Evolutionary conservation across 1,139 yeast genomes (phyloP), one percentile per base, ranked within the genome.

Genomic region (Hansenula lynferdii): DNA sequence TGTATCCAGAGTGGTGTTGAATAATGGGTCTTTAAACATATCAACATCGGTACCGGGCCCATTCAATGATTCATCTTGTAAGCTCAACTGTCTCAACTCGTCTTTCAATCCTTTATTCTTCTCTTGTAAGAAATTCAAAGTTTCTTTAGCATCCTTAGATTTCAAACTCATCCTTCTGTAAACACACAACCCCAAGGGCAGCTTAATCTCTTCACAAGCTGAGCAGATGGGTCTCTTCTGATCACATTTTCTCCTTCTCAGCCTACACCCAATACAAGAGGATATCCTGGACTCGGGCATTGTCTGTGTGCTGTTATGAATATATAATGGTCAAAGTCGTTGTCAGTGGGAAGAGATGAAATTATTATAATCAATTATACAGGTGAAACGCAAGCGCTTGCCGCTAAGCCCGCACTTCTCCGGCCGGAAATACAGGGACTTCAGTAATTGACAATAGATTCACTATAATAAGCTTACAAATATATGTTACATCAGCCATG

Each of bases 201-300:
- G 40, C 28, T 42, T 42, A 9, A 45, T 39, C 23, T 43, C 47
- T 7, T 26, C 31, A 28, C 49, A 45, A 1, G 44, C 45, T 5
- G 43, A 25, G 24, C 49, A 45, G 3, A 42, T 28, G 8, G 47
- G 46, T 8, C 31, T 29, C 22, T 34, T 35, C 37, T 39, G 41
- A 31, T 45, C 47, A 30, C 49, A 45, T 27, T 34, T 28, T 36
- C 42, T 42, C 22, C 47, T 36, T 19, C 49, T 32, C 2, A 45
- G 39, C 10, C 49, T 39, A 15, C 49, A 45, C n/a, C 49, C 49
- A 10, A 43, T 40, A 21, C 49, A 45, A 3, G 47, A 31, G 3
- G 27, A 22, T 16, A 31, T 31, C 12, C 34, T 16, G 4, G 34
- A 23, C 28, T 23, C 28, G 7, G 34, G 15, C 34, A 31, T 31